These are phyloP conservation scores for Nannochloris sp. DNA, from an alignment of 139 green algal species.

Conservation along the genomic window DNA sequence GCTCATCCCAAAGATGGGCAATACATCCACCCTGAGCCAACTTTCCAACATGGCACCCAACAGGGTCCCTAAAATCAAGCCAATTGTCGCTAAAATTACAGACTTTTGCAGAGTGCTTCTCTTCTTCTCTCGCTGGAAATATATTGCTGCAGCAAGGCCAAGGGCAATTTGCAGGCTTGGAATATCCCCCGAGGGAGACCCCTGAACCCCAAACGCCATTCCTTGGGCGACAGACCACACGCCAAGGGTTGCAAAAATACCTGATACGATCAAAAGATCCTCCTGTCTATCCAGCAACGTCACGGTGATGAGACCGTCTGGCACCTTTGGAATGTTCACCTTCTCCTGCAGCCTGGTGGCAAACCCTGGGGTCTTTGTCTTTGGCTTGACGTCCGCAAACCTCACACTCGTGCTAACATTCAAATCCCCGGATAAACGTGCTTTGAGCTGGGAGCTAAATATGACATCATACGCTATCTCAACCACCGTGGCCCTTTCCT, in stretches of 20 bases:
- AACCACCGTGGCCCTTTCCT: slow-evolving; percentile 18
- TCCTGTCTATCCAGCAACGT: too few species aligned
- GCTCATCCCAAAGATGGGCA: slow-evolving; percentile 62
- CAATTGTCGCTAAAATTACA: slow-evolving; percentile 39
- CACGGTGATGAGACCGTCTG: too few species aligned
- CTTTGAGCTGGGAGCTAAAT: slow-evolving; percentile 19
- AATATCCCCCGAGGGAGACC: slow-evolving; percentile 36
- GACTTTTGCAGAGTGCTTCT: slow-evolving; percentile 36
- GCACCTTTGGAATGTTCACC: background rate
- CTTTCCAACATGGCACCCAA: slow-evolving; percentile 56
- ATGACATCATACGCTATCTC: slow-evolving; percentile 27
- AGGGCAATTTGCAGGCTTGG: slow-evolving; percentile 69
- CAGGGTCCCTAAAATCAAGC: slow-evolving; percentile 54
- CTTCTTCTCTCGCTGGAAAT: slow-evolving; percentile 71
- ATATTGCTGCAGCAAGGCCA: slow-evolving; percentile 54
- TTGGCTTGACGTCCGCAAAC: slow-evolving; percentile 2
- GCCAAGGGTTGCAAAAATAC: slow-evolving; percentile 40
- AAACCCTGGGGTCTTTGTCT: background rate
- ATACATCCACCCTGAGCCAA: slow-evolving; percentile 80
- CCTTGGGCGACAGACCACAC: slow-evolving; percentile 35
- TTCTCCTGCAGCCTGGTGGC: background rate
- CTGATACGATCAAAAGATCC: slow-evolving; percentile 11
- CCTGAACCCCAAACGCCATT: slow-evolving; percentile 25
- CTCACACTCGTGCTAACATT: background rate
- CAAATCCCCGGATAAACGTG: slow-evolving; percentile 2